These are phyloP conservation scores for Pelargonium australe DNA, from an alignment of 441 rosid genomes.

Conservation along the genomic window DNA sequence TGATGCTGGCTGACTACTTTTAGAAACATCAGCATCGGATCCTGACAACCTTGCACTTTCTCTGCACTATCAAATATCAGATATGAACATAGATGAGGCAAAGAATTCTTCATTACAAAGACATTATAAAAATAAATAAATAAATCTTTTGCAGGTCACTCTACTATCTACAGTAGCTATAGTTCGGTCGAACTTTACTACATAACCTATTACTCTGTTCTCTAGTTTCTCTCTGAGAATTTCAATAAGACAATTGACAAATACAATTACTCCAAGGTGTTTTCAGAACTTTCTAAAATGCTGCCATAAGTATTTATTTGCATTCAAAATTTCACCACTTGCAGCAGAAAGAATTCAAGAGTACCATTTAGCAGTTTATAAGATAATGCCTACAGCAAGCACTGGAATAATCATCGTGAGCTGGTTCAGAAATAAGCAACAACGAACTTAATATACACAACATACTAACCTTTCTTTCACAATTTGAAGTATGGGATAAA, in stretches of 20 bases:
- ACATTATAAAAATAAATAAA: too few species aligned
- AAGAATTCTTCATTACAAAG: too few species aligned
- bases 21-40: conserved; percentile 50
- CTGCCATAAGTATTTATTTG: not conserved
- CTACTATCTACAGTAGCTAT: too few species aligned
- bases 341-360: not conserved
- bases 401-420: not conserved
- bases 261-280: not conserved
- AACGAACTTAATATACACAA: conserved; percentile 12
- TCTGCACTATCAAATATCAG: conserved; percentile 31
- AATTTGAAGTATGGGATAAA: conserved; percentile 63
- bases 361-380: not conserved
- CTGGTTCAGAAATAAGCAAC: not conserved
- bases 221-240: not conserved
- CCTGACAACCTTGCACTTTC: conserved; percentile 47
- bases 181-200: too few species aligned
- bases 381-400: not conserved
- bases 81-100: too few species aligned
- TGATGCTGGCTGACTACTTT: conserved; percentile 40
- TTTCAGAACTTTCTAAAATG: not conserved
- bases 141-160: too few species aligned
- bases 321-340: not conserved
- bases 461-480: conserved; percentile 63
- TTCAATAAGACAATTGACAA: not conserved
- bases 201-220: not conserved